Evolutionary conservation across 2,329 filamentous ascomycete genomes (phyloP).

Genomic region (Sarocladium kiliense): DNA sequence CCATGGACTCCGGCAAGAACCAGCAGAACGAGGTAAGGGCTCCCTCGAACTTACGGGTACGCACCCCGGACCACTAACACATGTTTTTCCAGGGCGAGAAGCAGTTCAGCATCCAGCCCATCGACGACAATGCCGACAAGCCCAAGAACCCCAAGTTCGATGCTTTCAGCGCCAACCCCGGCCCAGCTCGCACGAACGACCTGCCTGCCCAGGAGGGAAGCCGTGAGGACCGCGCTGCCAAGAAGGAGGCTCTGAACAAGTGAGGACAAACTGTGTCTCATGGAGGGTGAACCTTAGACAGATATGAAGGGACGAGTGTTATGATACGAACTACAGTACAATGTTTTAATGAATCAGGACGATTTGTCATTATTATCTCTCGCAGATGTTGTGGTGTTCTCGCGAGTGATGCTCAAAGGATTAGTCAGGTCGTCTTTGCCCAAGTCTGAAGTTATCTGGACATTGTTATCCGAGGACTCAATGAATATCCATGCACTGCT

Average conservation of each 20-base stretch:
- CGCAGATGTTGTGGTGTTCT: no score
- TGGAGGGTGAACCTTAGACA: background rate
- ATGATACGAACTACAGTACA: background rate
- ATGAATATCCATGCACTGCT: no score
- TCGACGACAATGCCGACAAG: constrained; percentile 28
- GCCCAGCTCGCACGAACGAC: constrained; percentile 50
- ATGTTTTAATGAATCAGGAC: no score
- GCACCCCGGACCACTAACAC: constrained; percentile 11
- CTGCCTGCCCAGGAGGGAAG: constrained; percentile 53
- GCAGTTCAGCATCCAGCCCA: constrained; percentile 40
- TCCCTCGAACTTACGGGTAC: background rate
- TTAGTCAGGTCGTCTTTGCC: no score
- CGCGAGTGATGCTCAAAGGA: no score
- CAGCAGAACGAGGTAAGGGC: constrained; percentile 23
- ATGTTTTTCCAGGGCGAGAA: constrained; percentile 30
- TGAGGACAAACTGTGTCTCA: background rate
- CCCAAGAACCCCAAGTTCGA: constrained; percentile 41
- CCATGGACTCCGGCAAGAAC: constrained; percentile 23
- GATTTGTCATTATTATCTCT: background rate
- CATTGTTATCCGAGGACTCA: no score
- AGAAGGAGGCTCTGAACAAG: constrained; percentile 63
- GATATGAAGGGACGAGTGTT: background rate
- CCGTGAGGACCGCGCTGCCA: constrained; percentile 63
- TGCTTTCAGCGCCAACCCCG: constrained; percentile 50
- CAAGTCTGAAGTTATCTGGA: no score